phyloP scores from a whole-genome alignment of 2,329 filamentous ascomycete species.

The Curvularia spicifera region DNA sequence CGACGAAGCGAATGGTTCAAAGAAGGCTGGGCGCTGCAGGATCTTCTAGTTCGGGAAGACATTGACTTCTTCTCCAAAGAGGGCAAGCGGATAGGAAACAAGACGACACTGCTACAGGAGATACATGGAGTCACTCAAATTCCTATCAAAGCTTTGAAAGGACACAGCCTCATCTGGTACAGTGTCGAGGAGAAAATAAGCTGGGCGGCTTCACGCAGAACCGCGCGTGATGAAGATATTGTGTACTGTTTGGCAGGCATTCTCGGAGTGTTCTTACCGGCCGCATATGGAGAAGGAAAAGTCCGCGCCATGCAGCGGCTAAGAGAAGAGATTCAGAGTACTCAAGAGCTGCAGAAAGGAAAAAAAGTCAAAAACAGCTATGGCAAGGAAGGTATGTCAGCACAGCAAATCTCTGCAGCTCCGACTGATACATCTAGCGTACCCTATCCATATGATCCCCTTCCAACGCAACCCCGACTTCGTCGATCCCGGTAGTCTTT shows the following conservation, averaged over 20 bases:
- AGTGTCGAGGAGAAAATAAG: slow-evolving; percentile 30
- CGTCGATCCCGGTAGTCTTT: not conserved
- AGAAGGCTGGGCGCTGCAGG: slow-evolving; percentile 13
- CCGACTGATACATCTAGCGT: not conserved
- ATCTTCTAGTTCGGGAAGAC: slow-evolving; percentile 20
- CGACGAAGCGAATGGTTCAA: slow-evolving; percentile 15
- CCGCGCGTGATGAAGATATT: slow-evolving; percentile 30
- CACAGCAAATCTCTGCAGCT: not conserved
- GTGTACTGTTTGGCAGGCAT: slow-evolving; percentile 34
- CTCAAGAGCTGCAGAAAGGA: not conserved
- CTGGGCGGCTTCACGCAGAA: slow-evolving; percentile 34
- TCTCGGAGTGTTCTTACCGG: slow-evolving; percentile 28
- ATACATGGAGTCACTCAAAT: slow-evolving; percentile 23
- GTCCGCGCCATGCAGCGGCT: slow-evolving; percentile 22
- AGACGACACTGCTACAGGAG: slow-evolving; percentile 15
- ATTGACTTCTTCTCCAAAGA: slow-evolving; percentile 29
- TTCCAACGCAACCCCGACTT: not conserved
- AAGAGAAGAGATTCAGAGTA: slow-evolving; percentile 20
- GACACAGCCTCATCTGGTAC: slow-evolving; percentile 15
- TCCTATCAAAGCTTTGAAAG: slow-evolving; percentile 11
- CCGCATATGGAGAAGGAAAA: slow-evolving; percentile 30
- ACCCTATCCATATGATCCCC: not conserved
- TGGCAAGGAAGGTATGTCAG: not conserved
- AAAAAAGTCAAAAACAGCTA: not conserved
- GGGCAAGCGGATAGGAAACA: slow-evolving; percentile 18